These are phyloP conservation scores for Trypanosoma boissoni DNA, from an alignment of 208 protist genomes.

Conservation along the genomic window DNA sequence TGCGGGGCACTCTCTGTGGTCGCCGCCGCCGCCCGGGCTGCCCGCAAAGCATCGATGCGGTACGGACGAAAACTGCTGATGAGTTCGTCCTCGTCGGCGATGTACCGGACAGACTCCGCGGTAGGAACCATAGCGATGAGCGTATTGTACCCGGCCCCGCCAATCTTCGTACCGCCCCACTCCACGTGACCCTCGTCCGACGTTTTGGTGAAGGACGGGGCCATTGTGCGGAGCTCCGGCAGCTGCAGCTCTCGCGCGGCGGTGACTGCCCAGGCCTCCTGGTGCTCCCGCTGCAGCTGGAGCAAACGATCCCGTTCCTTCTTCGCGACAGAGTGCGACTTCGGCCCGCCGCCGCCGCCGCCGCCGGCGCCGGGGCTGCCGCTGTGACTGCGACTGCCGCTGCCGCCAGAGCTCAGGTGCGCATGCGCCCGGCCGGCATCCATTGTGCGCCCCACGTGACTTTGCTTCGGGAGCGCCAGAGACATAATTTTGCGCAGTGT, in stretches of 20 bases:
- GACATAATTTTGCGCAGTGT: constrained; percentile 46
- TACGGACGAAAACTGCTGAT: constrained; percentile 86
- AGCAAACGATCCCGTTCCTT: constrained; percentile 48
- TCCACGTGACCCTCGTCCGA: constrained; percentile 54
- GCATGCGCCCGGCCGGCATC: constrained; percentile 46
- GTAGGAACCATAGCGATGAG: constrained; percentile 65
- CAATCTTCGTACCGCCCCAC: constrained; percentile 56
- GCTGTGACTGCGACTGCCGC: no score
- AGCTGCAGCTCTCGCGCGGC: constrained; percentile 35
- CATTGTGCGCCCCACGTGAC: constrained; percentile 56
- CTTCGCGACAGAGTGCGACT: constrained; percentile 46
- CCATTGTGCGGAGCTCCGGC: constrained; percentile 58
- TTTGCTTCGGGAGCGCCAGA: constrained; percentile 51
- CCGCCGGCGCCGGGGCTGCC: no score
- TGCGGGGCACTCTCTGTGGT: constrained; percentile 53
- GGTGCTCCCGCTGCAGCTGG: constrained; percentile 46
- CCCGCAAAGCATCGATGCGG: constrained; percentile 52
- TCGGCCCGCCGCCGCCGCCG: constrained; percentile 26
- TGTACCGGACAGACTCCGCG: constrained; percentile 43
- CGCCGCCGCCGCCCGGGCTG: constrained; percentile 37
- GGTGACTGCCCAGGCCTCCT: constrained; percentile 29
- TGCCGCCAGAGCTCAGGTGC: constrained; percentile 27
- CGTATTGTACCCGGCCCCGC: constrained; percentile 61
- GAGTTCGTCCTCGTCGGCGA: constrained; percentile 75
- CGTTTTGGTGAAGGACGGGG: constrained; percentile 70